Percentiles rank a stretch among this genome's conserved stretches.
These are phyloP conservation scores for Hyaloscypha finlandica DNA, from an alignment of 495 filamentous ascomycete genomes.

Conservation along the genomic window DNA sequence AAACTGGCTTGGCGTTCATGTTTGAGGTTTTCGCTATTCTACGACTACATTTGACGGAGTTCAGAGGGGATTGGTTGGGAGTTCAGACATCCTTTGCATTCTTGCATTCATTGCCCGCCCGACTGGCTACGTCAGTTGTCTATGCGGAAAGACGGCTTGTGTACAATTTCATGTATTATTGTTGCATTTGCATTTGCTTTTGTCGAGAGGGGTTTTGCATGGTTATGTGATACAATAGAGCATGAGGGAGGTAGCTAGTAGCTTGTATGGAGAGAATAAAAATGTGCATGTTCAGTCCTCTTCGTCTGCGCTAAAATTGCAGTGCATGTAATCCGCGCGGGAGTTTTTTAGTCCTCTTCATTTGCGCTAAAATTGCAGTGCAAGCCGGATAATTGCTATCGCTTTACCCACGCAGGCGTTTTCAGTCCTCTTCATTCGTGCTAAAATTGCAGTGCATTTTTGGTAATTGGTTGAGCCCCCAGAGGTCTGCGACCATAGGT, in stretches of 20 bases:
- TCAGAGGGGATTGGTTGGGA: slow-evolving; percentile 1
- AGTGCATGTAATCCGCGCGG: too few relatives aligned
- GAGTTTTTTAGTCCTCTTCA: too few relatives aligned
- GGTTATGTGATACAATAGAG: background rate
- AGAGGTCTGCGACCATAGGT: too few relatives aligned
- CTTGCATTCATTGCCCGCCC: background rate
- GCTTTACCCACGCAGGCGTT: too few relatives aligned
- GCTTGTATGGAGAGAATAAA: background rate
- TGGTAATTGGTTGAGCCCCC: too few relatives aligned
- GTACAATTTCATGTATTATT: background rate
- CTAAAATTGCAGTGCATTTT: too few relatives aligned
- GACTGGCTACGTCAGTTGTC: background rate
- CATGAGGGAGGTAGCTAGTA: background rate
- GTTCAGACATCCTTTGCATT: background rate
- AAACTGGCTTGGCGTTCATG: background rate
- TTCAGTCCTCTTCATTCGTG: too few relatives aligned
- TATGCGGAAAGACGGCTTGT: background rate
- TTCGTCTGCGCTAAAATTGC: too few relatives aligned
- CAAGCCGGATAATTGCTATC: too few relatives aligned
- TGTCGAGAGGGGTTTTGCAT: background rate
- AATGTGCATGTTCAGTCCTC: too few relatives aligned
- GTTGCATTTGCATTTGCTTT: background rate
- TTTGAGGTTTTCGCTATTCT: background rate
- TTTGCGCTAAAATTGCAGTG: too few relatives aligned
- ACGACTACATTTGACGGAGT: slow-evolving; percentile 1